A percentile compares a stretch with the other conserved stretches of the same genome.
Conservation (phyloP, 2,329 filamentous ascomycete species). For the Colletotrichum sp. region DNA sequence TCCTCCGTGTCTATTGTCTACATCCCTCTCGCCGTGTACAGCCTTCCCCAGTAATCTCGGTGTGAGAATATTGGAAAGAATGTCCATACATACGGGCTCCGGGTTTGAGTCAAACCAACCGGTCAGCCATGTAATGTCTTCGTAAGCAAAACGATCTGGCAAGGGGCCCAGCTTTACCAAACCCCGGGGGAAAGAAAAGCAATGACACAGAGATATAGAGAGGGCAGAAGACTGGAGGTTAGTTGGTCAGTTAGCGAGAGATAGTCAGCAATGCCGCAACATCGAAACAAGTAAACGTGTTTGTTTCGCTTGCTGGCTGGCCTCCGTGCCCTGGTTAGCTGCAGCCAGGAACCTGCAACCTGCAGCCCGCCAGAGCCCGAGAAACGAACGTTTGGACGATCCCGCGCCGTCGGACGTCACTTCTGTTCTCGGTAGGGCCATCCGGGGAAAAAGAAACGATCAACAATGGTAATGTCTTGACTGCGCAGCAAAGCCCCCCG, state of each 20-base stretch:
- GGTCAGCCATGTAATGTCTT: not conserved
- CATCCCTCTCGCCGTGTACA: not conserved
- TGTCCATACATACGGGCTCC: not conserved
- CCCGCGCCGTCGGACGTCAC: conserved; percentile 15
- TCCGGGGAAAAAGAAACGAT: conserved; percentile 9
- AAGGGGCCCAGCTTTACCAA: not conserved
- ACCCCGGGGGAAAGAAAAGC: not conserved
- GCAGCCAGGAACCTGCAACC: not conserved
- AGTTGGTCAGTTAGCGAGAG: not conserved
- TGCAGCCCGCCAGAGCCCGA: not conserved
- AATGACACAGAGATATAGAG: not conserved
- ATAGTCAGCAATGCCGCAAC: not conserved
- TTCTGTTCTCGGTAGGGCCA: conserved; percentile 21
- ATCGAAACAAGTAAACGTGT: not conserved
- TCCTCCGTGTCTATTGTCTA: not conserved
- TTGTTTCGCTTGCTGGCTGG: not conserved
- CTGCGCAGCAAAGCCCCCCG: not conserved
- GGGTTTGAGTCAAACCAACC: not conserved
- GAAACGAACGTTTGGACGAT: conserved; percentile 4
- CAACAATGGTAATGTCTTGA: not conserved
- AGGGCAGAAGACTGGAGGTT: not conserved
- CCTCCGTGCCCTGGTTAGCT: not conserved
- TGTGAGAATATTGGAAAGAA: not conserved
- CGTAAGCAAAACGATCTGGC: not conserved
- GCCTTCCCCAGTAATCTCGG: not conserved